Conservation (phyloP, 345 rosid species). For the Gossypium mustelinum region DNA sequence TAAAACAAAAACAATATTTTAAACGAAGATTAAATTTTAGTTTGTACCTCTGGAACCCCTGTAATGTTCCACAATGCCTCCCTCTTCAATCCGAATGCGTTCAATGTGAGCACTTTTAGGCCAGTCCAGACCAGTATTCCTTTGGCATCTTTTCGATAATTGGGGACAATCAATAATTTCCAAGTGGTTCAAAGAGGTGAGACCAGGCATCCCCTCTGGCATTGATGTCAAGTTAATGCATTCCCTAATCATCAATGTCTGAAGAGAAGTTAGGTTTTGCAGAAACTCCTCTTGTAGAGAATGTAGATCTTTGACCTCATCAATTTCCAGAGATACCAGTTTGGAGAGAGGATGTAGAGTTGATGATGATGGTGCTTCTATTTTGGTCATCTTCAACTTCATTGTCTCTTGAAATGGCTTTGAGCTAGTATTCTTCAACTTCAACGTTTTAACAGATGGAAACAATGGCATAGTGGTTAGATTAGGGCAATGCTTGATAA, state of each 20-base stretch:
- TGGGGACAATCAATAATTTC: background rate
- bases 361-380: background rate
- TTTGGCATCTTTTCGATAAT: background rate
- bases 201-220: background rate
- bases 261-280: background rate
- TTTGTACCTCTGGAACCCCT: too few relatives aligned
- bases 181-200: background rate
- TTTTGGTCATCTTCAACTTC: background rate
- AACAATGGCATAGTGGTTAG: background rate
- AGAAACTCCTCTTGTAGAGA: background rate
- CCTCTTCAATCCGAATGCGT: background rate
- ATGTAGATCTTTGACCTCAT: background rate
- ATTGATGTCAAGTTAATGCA: background rate
- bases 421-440: background rate
- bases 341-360: background rate
- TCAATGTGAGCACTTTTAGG: background rate
- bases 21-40: background rate
- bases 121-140: background rate
- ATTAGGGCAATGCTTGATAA: rapidly evolving
- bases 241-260: background rate
- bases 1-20: too few relatives aligned
- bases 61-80: too few relatives aligned
- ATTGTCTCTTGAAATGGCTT: background rate
- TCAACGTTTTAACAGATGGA: background rate
- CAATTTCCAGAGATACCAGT: background rate